These are phyloP conservation scores for Echria macrotheca DNA, from an alignment of 495 filamentous ascomycete genomes.

Conservation along the genomic window DNA sequence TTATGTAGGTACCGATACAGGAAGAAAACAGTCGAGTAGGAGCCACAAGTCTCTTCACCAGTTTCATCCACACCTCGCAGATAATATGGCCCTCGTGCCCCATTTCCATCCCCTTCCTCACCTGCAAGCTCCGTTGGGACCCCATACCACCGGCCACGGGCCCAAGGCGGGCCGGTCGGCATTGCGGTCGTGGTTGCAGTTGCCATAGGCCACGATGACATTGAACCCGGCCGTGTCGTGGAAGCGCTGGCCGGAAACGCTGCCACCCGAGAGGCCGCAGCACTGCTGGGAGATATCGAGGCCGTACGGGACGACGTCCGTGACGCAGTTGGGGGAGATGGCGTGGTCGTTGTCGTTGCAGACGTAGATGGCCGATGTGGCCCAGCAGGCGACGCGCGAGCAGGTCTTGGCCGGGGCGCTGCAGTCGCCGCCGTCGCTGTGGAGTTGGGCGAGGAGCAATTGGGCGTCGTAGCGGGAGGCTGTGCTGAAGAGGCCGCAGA, in stretches of 20 bases:
- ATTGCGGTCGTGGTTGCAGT: slow-evolving; percentile 8
- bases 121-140: slow-evolving; percentile 10
- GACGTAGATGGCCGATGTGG: slow-evolving; percentile 12
- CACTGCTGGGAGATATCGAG: background rate
- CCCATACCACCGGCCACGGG: slow-evolving; percentile 4
- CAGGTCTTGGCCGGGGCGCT: slow-evolving; percentile 10
- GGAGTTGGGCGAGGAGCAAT: background rate
- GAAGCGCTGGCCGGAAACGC: slow-evolving; percentile 9
- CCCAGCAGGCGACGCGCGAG: slow-evolving; percentile 5
- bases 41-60: too few species aligned
- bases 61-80: too few species aligned
- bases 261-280: background rate
- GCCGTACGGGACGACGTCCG: background rate
- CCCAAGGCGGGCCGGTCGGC: slow-evolving; percentile 3
- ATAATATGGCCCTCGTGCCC: too few species aligned
- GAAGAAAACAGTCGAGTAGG: too few species aligned
- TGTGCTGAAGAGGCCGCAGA: slow-evolving; percentile 15
- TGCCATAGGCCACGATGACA: slow-evolving; percentile 6
- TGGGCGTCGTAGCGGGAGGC: background rate
- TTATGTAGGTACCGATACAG: too few species aligned
- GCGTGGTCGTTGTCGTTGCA: slow-evolving; percentile 15
- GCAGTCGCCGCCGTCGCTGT: background rate
- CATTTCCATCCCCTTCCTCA: too few species aligned
- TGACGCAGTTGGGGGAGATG: background rate
- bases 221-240: background rate